Evolutionary conservation across 2,329 filamentous ascomycete genomes (phyloP).

Genomic region (Penicillium crustosum): DNA sequence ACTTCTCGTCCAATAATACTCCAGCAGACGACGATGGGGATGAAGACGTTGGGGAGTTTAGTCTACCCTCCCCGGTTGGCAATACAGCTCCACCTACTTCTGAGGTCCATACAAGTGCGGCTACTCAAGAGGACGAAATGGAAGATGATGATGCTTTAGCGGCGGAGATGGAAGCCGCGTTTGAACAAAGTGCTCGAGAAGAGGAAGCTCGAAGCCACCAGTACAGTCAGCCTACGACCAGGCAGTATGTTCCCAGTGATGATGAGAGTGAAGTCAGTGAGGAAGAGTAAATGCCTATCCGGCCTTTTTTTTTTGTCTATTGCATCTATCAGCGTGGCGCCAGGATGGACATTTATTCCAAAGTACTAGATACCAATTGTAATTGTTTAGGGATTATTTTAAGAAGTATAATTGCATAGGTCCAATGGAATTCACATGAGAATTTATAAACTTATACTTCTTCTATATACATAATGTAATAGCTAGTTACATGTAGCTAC

Average conservation of each 20-base stretch:
- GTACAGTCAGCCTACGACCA: constrained; percentile 29
- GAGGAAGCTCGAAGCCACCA: constrained; percentile 43
- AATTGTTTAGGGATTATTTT: constrained; percentile 7
- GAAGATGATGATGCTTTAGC: constrained; percentile 56
- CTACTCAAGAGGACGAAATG: constrained; percentile 31
- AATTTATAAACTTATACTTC: neutral
- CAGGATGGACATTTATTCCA: constrained; percentile 4
- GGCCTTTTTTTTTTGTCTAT: neutral
- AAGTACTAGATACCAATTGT: constrained; percentile 11
- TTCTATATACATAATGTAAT: neutral
- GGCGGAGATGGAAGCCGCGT: constrained; percentile 58
- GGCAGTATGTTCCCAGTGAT: constrained; percentile 46
- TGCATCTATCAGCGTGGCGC: constrained; percentile 15
- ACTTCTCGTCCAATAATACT: constrained; percentile 46
- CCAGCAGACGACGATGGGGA: constrained; percentile 43
- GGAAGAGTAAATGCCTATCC: constrained; percentile 53
- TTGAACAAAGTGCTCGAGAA: constrained; percentile 45
- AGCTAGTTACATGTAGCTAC: neutral
- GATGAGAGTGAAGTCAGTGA: constrained; percentile 66
- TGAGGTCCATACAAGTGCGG: constrained; percentile 21
- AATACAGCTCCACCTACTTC: constrained; percentile 19
- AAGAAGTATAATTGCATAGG: neutral
- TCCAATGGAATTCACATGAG: neutral
- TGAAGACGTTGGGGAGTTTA: constrained; percentile 40
- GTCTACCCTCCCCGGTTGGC: constrained; percentile 39